Conservation (phyloP, 1,284 basidiomycete genomes). For the Apiotrichum montevideense region DNA sequence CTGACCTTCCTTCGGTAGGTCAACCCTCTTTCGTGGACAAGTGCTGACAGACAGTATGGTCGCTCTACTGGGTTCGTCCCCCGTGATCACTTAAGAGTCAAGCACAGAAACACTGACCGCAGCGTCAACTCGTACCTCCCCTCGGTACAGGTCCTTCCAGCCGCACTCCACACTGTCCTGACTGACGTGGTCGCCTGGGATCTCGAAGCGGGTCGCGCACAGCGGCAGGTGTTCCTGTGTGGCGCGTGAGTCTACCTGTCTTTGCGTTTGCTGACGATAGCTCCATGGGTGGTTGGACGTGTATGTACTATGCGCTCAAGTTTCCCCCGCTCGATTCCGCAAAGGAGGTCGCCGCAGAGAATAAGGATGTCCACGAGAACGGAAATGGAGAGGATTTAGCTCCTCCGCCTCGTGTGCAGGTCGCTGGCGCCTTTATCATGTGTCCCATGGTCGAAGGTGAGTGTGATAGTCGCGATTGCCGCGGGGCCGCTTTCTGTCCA, state of each 20-base stretch:
- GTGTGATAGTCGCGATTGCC: conserved; percentile 8
- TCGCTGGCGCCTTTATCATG: conserved; percentile 47
- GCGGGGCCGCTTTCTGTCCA: neutral
- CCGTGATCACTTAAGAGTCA: too few relatives aligned
- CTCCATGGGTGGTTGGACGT: conserved; percentile 33
- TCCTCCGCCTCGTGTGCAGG: conserved; percentile 21
- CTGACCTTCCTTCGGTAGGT: conserved; percentile 51
- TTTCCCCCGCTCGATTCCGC: conserved; percentile 33
- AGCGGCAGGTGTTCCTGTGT: conserved; percentile 46
- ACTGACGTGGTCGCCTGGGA: conserved; percentile 45
- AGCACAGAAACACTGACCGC: neutral
- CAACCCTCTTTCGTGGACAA: neutral
- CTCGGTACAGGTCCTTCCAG: conserved; percentile 44
- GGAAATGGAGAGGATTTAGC: neutral
- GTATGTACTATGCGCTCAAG: conserved; percentile 40
- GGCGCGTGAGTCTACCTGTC: conserved; percentile 40
- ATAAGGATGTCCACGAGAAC: neutral
- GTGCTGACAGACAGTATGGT: conserved; percentile 34
- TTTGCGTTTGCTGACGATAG: conserved; percentile 13
- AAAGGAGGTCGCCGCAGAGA: conserved; percentile 12
- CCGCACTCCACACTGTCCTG: conserved; percentile 50
- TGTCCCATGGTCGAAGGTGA: conserved; percentile 50
- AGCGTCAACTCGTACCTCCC: conserved; percentile 50
- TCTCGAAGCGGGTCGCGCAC: conserved; percentile 26
- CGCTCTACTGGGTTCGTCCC: conserved; percentile 43